These are phyloP conservation scores for Solioccasus polychromus DNA, from an alignment of 768 basidiomycete genomes.

Conservation along the genomic window DNA sequence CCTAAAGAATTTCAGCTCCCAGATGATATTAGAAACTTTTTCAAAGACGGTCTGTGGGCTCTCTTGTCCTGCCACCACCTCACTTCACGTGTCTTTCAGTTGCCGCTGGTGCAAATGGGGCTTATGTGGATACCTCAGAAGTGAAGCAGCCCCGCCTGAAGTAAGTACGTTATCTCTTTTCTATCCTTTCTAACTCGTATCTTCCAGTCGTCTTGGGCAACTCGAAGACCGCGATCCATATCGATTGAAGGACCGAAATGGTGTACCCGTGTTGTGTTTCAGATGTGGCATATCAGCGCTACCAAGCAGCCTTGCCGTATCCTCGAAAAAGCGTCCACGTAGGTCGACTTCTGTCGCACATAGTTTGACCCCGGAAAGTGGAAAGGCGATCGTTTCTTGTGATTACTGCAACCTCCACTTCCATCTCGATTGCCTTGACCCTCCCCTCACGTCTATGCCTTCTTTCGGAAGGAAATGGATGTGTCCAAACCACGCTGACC, in stretches of 20 bases:
- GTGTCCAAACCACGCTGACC: conserved; percentile 97
- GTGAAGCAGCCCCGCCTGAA: conserved; percentile 76
- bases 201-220: conserved; percentile 73
- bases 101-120: conserved; percentile 70
- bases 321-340: conserved; percentile 54
- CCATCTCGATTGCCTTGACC: conserved; percentile 96
- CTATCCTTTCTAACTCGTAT: conserved; percentile 2
- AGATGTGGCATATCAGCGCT: conserved; percentile 82
- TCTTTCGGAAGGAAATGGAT: conserved; percentile 93
- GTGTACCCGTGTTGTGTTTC: conserved; percentile 84
- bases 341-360: conserved; percentile 41
- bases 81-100: conserved; percentile 48
- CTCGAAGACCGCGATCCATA: conserved; percentile 89
- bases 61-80: conserved; percentile 9
- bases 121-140: conserved; percentile 79
- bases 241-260: conserved; percentile 82
- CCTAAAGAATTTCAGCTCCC: conserved; percentile 87
- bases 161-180: conserved; percentile 45
- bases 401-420: conserved; percentile 94
- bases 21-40: conserved; percentile 76
- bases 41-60: conserved; percentile 73
- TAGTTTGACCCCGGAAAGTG: conserved; percentile 47
- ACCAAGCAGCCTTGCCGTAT: conserved; percentile 48
- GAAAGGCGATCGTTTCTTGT: conserved; percentile 84
- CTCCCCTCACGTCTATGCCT: conserved; percentile 84